phyloP scores from a whole-genome alignment of 2,329 filamentous ascomycete genomes.

The Phyllosticta citribraziliensis region DNA sequence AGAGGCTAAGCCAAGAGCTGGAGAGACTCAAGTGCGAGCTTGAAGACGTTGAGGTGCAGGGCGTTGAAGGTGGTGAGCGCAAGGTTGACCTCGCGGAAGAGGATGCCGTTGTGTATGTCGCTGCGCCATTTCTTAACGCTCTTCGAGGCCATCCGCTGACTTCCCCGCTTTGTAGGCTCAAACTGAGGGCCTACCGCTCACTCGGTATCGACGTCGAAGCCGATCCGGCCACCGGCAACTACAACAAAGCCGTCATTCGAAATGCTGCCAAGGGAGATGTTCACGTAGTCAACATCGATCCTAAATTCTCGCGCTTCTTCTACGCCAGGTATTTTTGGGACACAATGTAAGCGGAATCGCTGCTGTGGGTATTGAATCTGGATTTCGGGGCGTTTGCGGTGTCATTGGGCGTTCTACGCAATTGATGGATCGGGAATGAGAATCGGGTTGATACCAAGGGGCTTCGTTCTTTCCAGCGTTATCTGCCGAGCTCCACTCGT shows the following conservation, averaged over 20 bases:
- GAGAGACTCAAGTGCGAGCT: slow-evolving; percentile 65
- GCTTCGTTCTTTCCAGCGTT: background rate
- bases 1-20: slow-evolving; percentile 71
- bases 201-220: slow-evolving; percentile 86
- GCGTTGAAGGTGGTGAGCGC: slow-evolving; percentile 62
- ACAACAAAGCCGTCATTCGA: slow-evolving; percentile 73
- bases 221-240: slow-evolving; percentile 62
- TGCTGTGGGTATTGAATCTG: background rate
- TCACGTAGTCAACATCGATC: slow-evolving; percentile 87
- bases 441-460: background rate
- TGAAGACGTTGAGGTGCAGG: slow-evolving; percentile 77
- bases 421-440: background rate
- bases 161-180: slow-evolving; percentile 43
- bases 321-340: slow-evolving; percentile 97
- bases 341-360: slow-evolving; percentile 47
- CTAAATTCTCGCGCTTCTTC: slow-evolving; percentile 82
- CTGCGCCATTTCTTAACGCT: background rate
- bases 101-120: slow-evolving; percentile 39
- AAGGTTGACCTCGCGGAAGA: slow-evolving; percentile 30
- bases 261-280: slow-evolving; percentile 85
- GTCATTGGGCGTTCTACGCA: background rate
- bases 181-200: slow-evolving; percentile 83
- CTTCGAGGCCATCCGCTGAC: slow-evolving; percentile 5
- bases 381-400: background rate
- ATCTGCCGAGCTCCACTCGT: background rate